Percentiles rank a stretch among this genome's conserved stretches.
Evolutionary conservation across 106 monocot species (phyloP).

Genomic region (Dendrobium huoshanense): DNA sequence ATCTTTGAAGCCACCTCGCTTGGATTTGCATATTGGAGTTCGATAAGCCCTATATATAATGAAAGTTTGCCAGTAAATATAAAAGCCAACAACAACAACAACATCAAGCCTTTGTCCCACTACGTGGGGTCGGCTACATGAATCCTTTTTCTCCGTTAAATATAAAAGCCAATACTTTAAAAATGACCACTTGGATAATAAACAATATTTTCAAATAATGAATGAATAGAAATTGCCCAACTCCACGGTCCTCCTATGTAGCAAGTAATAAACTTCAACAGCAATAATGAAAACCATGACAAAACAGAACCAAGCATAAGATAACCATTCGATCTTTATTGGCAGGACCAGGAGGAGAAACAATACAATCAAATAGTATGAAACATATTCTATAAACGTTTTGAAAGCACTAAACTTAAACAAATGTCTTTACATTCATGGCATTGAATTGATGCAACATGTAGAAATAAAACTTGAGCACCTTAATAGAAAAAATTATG

Average conservation of each 20-base stretch:
- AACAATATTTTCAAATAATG: background rate
- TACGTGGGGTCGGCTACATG: too few species aligned
- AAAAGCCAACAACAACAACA: background rate
- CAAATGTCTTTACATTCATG: background rate
- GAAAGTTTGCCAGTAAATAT: background rate
- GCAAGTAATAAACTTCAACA: background rate
- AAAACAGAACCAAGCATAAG: constrained; percentile 2
- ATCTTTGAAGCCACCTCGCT: constrained; percentile 82
- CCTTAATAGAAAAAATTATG: background rate
- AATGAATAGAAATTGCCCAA: background rate
- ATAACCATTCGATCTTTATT: background rate
- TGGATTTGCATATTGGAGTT: constrained; percentile 79
- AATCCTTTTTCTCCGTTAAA: too few species aligned
- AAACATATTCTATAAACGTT: background rate
- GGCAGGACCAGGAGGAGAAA: background rate
- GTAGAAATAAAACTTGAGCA: background rate
- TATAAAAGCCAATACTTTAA: background rate
- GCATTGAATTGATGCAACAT: background rate
- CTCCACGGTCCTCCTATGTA: background rate
- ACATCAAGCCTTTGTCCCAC: too few species aligned
- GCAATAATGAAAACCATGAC: background rate
- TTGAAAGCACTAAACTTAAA: background rate
- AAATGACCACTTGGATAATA: background rate
- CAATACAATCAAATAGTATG: background rate
- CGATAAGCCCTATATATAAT: constrained; percentile 50